Percentiles rank a stretch among this genome's conserved stretches.
Conservation (phyloP, 176 grass and related monocot genomes). For the Canna indica region DNA sequence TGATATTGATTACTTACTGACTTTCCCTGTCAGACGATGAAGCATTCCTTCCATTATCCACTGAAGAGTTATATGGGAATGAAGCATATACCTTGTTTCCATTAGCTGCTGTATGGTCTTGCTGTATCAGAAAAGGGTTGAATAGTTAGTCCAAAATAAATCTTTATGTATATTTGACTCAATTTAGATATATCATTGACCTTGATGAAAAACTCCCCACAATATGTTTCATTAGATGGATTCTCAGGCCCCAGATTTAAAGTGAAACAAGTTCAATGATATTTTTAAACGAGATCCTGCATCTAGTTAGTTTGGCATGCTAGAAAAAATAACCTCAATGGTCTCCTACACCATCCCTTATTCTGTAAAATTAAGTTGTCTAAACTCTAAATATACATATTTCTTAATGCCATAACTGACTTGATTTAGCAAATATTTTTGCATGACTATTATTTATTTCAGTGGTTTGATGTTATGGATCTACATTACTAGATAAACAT, state of each 20-base stretch:
- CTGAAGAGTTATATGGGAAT: constrained; percentile 29
- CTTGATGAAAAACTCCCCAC: too few relatives aligned
- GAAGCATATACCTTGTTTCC: constrained; percentile 37
- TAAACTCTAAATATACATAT: neutral
- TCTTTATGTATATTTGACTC: neutral
- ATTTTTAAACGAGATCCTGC: neutral
- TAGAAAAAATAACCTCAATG: neutral
- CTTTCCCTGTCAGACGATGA: constrained; percentile 82
- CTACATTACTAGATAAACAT: too few relatives aligned
- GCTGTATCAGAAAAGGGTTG: constrained; percentile 28
- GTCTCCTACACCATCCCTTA: neutral
- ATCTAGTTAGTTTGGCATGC: neutral
- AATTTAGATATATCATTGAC: too few relatives aligned
- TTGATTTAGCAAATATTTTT: too few relatives aligned
- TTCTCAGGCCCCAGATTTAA: too few relatives aligned
- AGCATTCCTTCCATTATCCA: constrained; percentile 62
- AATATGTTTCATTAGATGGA: neutral
- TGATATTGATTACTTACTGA: constrained; percentile 48
- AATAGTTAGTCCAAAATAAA: neutral
- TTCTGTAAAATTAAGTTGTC: neutral
- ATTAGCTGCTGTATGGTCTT: constrained; percentile 33
- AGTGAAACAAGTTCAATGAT: too few relatives aligned
- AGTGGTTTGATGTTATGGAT: too few relatives aligned
- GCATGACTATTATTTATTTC: too few relatives aligned
- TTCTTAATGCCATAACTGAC: neutral